Conservation (phyloP, 106 monocot species). For the Ottelia alismoides region DNA sequence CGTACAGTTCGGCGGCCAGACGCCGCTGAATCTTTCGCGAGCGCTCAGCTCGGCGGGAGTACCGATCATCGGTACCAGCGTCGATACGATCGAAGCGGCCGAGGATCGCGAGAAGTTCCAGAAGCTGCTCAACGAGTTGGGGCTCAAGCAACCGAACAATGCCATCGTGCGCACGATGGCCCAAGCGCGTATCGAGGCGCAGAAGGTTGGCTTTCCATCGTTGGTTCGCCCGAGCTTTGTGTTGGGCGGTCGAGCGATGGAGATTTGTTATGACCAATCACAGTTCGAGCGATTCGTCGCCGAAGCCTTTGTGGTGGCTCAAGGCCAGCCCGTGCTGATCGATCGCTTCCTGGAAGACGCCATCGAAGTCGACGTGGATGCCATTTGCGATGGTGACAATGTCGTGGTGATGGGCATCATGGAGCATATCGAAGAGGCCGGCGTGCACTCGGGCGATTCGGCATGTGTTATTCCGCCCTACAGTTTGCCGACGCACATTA, state of each 20-base stretch:
- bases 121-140: no score
- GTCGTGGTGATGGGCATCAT: slow-evolving; percentile 77
- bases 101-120: no score
- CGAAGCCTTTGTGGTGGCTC: slow-evolving; percentile 61
- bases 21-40: slow-evolving; percentile 72
- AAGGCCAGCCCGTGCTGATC: slow-evolving; percentile 49
- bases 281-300: slow-evolving; percentile 48
- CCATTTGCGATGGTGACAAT: slow-evolving; percentile 47
- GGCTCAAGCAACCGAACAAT: no score
- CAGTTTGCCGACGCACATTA: slow-evolving; percentile 29
- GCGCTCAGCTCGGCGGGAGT: no score
- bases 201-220: slow-evolving; percentile 14
- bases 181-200: no score
- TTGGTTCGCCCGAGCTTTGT: slow-evolving; percentile 9
- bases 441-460: slow-evolving; percentile 73
- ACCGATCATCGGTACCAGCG: no score
- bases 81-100: no score
- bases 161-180: no score
- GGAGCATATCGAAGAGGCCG: slow-evolving; percentile 88
- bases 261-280: slow-evolving; percentile 54
- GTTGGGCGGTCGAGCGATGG: slow-evolving; percentile 79
- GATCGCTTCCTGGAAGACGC: slow-evolving; percentile 21
- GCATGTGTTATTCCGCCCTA: slow-evolving; percentile 67
- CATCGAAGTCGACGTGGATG: slow-evolving; percentile 68
- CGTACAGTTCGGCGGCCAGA: slow-evolving; percentile 76